A percentile compares a stretch with the other conserved stretches of the same genome.
Conservation (phyloP, 2,329 filamentous ascomycete species). For the Beauveria caledonica region DNA sequence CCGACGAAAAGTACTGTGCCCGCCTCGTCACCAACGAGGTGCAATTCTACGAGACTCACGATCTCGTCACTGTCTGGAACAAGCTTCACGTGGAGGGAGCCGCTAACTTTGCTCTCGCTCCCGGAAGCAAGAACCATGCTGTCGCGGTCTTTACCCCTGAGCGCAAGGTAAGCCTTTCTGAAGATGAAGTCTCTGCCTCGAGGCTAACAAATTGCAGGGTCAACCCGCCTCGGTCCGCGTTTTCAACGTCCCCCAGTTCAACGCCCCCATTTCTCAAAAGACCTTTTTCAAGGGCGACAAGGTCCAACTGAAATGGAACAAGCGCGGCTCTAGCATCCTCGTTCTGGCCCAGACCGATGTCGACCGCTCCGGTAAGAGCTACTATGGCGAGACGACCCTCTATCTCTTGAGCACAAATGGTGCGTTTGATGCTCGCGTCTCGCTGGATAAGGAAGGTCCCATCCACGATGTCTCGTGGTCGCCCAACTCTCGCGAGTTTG, state of each 20-base stretch:
- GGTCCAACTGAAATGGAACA: conserved; percentile 97
- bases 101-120: conserved; percentile 79
- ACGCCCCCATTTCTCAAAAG: conserved; percentile 81
- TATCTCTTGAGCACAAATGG: conserved; percentile 91
- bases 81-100: conserved; percentile 91
- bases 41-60: conserved; percentile 87
- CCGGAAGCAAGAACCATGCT: conserved; percentile 73
- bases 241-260: conserved; percentile 86
- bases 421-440: conserved; percentile 83
- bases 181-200: not conserved
- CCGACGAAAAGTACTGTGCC: conserved; percentile 88
- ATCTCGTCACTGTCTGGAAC: conserved; percentile 85
- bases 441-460: conserved; percentile 91
- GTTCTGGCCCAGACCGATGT: conserved; percentile 97
- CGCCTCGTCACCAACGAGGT: conserved; percentile 94
- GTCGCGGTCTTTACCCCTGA: conserved; percentile 94
- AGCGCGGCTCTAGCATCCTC: conserved; percentile 79
- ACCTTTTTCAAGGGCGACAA: conserved; percentile 99
- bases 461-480: conserved; percentile 99
- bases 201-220: conserved; percentile 46
- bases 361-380: conserved; percentile 97
- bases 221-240: conserved; percentile 91
- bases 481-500: conserved; percentile 94
- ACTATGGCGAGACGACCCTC: conserved; percentile 96
- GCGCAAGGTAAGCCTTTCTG: conserved; percentile 61